Evolutionary conservation across 2,329 filamentous ascomycete genomes (phyloP).

Genomic region (Fonsecaea pedrosoi): DNA sequence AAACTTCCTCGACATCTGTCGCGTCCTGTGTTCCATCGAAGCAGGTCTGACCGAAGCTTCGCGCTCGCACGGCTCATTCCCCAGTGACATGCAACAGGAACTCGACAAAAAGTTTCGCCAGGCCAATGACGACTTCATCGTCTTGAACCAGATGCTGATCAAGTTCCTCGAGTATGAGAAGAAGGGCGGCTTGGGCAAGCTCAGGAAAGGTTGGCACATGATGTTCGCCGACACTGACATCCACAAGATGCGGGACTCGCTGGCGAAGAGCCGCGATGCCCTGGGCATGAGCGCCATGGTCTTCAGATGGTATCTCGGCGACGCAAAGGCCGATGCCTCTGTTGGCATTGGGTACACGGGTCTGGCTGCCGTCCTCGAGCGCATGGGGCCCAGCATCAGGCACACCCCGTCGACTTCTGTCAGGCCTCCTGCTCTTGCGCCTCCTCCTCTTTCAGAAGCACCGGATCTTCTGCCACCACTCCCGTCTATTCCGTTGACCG

Average conservation of each 20-base stretch:
- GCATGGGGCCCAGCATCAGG: constrained; percentile 44
- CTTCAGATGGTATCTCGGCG: constrained; percentile 70
- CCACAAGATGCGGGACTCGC: constrained; percentile 63
- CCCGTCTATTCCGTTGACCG: constrained; percentile 45
- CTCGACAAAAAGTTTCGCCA: constrained; percentile 69
- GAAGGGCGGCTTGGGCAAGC: constrained; percentile 65
- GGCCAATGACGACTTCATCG: constrained; percentile 66
- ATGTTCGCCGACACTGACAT: constrained; percentile 69
- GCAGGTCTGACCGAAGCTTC: constrained; percentile 65
- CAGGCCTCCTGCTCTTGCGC: constrained; percentile 19
- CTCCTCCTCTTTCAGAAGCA: constrained; percentile 35
- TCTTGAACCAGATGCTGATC: constrained; percentile 68
- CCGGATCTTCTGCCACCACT: constrained; percentile 41
- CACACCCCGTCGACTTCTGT: constrained; percentile 35
- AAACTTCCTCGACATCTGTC: constrained; percentile 71
- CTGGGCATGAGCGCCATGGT: constrained; percentile 69
- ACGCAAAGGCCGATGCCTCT: constrained; percentile 64
- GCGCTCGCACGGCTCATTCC: constrained; percentile 60
- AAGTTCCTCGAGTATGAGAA: constrained; percentile 68
- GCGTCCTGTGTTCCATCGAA: constrained; percentile 72
- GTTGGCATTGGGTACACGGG: constrained; percentile 72
- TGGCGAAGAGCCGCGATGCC: constrained; percentile 66
- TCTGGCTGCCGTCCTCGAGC: constrained; percentile 68
- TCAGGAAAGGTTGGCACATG: constrained; percentile 68
- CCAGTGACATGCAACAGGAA: constrained; percentile 67